Conservation (phyloP, 1,284 basidiomycete species). For the Inonotus hispidus region DNA sequence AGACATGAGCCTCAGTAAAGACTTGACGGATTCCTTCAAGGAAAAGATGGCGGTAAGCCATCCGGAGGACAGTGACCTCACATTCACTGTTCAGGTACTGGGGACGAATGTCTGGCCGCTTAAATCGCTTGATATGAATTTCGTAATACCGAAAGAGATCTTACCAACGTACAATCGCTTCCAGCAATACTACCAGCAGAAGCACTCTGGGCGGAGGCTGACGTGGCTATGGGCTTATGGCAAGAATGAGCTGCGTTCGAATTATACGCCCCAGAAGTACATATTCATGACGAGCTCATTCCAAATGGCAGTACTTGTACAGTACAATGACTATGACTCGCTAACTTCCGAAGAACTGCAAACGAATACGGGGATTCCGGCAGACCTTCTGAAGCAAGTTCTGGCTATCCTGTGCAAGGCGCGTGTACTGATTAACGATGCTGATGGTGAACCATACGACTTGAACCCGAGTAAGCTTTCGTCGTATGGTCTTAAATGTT, state of each 20-base stretch:
- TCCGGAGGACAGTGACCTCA: constrained; percentile 78
- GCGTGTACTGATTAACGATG: constrained; percentile 77
- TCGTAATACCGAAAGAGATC: constrained; percentile 87
- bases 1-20: constrained; percentile 96
- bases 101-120: constrained; percentile 98
- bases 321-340: constrained; percentile 91
- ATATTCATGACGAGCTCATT: constrained; percentile 94
- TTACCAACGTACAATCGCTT: constrained; percentile 87
- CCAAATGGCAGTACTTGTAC: constrained; percentile 91
- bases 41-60: constrained; percentile 87
- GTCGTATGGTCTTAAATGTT: background rate
- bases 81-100: constrained; percentile 90
- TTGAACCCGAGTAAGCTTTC: constrained; percentile 81
- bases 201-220: constrained; percentile 92
- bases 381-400: constrained; percentile 82
- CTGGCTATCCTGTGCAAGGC: constrained; percentile 83
- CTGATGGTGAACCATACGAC: constrained; percentile 85
- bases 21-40: constrained; percentile 95
- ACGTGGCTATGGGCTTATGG: constrained; percentile 99
- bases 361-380: constrained; percentile 78
- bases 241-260: constrained; percentile 93
- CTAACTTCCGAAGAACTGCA: constrained; percentile 78
- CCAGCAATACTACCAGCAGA: constrained; percentile 89
- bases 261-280: constrained; percentile 87
- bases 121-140: constrained; percentile 77